Conservation (phyloP, 331 rosid species). For the Malus hybrid region DNA sequence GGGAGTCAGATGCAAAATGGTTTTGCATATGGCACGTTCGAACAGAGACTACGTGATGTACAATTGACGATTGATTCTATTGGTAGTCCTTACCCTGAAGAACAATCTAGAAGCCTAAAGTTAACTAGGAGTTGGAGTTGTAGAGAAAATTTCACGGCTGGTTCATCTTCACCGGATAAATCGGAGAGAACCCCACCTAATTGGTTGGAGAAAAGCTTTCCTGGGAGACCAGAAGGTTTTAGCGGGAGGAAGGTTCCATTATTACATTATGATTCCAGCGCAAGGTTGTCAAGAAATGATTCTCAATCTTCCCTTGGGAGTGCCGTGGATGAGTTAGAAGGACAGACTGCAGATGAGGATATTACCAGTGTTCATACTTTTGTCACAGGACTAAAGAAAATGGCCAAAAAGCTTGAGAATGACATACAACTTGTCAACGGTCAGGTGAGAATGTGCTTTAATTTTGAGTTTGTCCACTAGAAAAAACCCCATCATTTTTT, state of each 20-base stretch:
- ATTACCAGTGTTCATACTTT: conserved; percentile 82
- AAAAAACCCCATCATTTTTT: too few species aligned
- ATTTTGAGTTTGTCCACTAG: too few species aligned
- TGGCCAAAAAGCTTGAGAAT: conserved; percentile 64
- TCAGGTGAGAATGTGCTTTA: conserved; percentile 49
- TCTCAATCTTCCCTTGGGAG: conserved; percentile 83
- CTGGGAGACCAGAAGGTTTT: conserved; percentile 80
- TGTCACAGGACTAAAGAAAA: conserved; percentile 86
- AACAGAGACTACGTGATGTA: conserved; percentile 31
- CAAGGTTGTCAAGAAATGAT: conserved; percentile 47
- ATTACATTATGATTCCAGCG: conserved; percentile 34
- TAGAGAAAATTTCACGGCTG: conserved; percentile 44
- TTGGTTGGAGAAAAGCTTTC: conserved; percentile 61
- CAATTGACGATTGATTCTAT: conserved; percentile 29
- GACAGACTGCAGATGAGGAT: conserved; percentile 55
- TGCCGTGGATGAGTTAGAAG: conserved; percentile 45
- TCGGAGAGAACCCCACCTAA: conserved; percentile 59
- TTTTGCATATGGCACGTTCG: conserved; percentile 29
- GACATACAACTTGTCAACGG: conserved; percentile 62
- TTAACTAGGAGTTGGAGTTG: conserved; percentile 87
- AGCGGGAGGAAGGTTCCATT: conserved; percentile 40
- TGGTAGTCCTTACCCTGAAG: conserved; percentile 30
- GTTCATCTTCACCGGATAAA: conserved; percentile 46
- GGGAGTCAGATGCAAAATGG: conserved; percentile 32
- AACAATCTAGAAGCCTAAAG: conserved; percentile 31